Percentiles rank a stretch among this genome's conserved stretches.
Conservation (phyloP, 257 asterid genomes). For the Eustoma russellianum region DNA sequence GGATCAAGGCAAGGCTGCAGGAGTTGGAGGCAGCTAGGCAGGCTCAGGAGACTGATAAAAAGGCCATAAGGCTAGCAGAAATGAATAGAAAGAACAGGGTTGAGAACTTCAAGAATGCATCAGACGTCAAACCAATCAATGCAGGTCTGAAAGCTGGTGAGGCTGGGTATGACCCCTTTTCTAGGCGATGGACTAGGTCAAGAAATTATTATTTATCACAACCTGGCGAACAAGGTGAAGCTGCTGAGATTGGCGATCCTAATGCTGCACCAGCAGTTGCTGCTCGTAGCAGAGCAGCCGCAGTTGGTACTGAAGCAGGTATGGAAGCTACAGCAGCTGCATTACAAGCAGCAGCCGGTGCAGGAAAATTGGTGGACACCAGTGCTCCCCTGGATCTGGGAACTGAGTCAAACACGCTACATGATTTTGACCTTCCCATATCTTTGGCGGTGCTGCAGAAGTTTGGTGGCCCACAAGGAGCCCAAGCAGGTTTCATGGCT, state of each 20-base stretch:
- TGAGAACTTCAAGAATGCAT: conserved; percentile 88
- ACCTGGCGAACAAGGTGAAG: conserved; percentile 29
- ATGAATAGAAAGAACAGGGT: conserved; percentile 84
- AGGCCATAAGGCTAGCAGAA: conserved; percentile 78
- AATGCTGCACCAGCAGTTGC: conserved; percentile 19
- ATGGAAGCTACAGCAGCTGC: conserved; percentile 61
- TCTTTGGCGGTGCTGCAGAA: conserved; percentile 64
- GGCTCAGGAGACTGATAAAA: conserved; percentile 48
- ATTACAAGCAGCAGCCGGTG: conserved; percentile 75
- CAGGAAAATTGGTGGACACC: conserved; percentile 88
- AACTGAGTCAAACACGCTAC: conserved; percentile 51
- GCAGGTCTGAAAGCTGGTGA: conserved; percentile 67
- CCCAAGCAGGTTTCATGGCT: conserved; percentile 83
- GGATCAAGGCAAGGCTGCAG: conserved; percentile 53
- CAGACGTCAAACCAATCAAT: conserved; percentile 51
- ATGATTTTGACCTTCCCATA: conserved; percentile 65
- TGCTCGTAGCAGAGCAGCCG: conserved; percentile 19
- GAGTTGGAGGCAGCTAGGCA: conserved; percentile 68
- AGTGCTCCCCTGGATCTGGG: conserved; percentile 84
- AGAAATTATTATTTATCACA: conserved; percentile 61
- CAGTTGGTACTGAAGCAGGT: conserved; percentile 31
- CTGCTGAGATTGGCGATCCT: conserved; percentile 24
- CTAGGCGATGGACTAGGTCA: conserved; percentile 96
- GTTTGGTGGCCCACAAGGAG: conserved; percentile 80
- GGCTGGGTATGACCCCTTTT: conserved; percentile 92